Conservation (phyloP, 345 rosid genomes). For the Citrus mangshanensis region DNA sequence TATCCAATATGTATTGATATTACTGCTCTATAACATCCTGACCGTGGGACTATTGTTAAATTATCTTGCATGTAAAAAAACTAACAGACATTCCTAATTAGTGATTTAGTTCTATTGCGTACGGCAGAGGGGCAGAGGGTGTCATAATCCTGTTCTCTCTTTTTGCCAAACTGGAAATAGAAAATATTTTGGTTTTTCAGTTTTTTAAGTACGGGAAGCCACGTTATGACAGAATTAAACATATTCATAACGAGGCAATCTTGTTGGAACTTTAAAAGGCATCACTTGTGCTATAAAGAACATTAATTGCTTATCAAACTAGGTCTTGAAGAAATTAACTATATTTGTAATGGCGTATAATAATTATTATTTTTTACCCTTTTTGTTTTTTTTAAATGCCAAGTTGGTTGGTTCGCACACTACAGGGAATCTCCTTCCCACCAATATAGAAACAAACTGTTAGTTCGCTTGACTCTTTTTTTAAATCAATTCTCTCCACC, state of each 20-base stretch:
- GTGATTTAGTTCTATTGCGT: neutral
- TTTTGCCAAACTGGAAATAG: neutral
- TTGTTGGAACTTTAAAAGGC: conserved; percentile 9
- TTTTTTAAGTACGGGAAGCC: neutral
- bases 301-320: conserved; percentile 9
- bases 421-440: conserved; percentile 4
- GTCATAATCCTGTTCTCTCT: neutral
- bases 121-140: neutral
- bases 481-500: conserved; percentile 5
- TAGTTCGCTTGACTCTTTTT: conserved; percentile 1
- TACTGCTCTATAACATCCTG: neutral
- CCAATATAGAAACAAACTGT: neutral
- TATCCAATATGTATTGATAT: neutral
- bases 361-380: neutral
- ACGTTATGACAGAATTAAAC: neutral
- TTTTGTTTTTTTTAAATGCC: conserved; percentile 12
- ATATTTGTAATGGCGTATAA: neutral
- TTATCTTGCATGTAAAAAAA: neutral
- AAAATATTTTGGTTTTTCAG: neutral
- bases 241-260: neutral
- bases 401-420: conserved; percentile 14
- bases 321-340: conserved; percentile 17
- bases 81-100: neutral
- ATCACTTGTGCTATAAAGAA: neutral
- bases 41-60: neutral